phyloP scores from a whole-genome alignment of 2,329 filamentous ascomycete species.

The Cladophialophora bantiana region DNA sequence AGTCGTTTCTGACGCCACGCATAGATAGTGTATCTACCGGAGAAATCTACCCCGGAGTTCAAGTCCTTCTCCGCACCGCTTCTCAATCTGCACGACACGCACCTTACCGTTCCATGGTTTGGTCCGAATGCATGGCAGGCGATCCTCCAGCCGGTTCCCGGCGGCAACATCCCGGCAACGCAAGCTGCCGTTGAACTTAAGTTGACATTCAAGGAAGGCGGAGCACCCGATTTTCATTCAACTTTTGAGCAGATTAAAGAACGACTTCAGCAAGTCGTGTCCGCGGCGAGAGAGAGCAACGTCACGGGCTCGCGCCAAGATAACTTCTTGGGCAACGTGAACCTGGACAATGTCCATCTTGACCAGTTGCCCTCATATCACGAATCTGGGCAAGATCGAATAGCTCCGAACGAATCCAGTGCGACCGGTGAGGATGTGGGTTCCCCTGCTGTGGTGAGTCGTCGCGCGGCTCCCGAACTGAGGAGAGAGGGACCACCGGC shows the following conservation, averaged over 20 bases:
- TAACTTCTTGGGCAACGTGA: conserved; percentile 55
- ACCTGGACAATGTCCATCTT: conserved; percentile 72
- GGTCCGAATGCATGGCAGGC: conserved; percentile 90
- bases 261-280: conserved; percentile 78
- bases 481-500: conserved; percentile 15
- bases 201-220: conserved; percentile 91
- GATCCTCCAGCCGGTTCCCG: conserved; percentile 77
- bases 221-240: conserved; percentile 88
- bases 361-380: conserved; percentile 92
- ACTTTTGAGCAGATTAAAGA: conserved; percentile 86
- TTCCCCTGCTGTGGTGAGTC: conserved; percentile 25
- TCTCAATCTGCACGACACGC: conserved; percentile 84
- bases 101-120: conserved; percentile 87
- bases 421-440: conserved; percentile 32
- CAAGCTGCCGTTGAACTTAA: conserved; percentile 78
- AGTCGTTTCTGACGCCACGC: conserved; percentile 20
- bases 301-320: conserved; percentile 37
- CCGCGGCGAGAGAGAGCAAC: conserved; percentile 73
- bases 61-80: conserved; percentile 91
- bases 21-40: conserved; percentile 86
- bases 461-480: background rate
- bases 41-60: conserved; percentile 69
- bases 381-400: conserved; percentile 57
- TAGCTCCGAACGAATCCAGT: conserved; percentile 40
- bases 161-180: conserved; percentile 79